Evolutionary conservation across 139 green algal species (phyloP), one percentile per base, ranked within the genome.

Genomic region (Closterium sp.): DNA sequence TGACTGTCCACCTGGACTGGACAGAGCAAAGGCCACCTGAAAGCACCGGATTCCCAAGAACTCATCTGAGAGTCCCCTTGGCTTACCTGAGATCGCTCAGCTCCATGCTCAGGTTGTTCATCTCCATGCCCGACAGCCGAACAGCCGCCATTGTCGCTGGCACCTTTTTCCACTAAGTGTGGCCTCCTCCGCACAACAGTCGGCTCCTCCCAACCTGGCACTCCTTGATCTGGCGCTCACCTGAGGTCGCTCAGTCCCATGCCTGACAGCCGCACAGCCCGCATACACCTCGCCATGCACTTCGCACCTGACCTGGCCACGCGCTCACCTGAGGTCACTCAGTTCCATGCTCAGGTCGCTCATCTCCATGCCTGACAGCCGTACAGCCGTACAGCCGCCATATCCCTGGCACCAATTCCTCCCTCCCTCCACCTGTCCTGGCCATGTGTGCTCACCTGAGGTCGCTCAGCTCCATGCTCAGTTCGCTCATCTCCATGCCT

Each of bases 271-370:
- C 38, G 10, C 10, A 45, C 10, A 7, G 5, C 38, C 10, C n/a
- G n/a, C n/a, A 45, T 45, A 45, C 10, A 7, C 38, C 38, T 45
- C n/a, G n/a, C n/a, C n/a, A n/a, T n/a, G n/a, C n/a, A n/a, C n/a
- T n/a, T n/a, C n/a, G n/a, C n/a, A n/a, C n/a, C n/a, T n/a, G n/a
- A n/a, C 50, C 13, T 73, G 50, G 1, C 84, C 84, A 87, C 17
- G 11, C 84, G 2, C 88, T 73, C 91, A 93, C 91, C 91, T 93
- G 28, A 94, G 79, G 42, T 94, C 91, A 31, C 90, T 94, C 34
- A 94, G 91, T 11, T 94, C 91, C 91, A 94, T 94, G 30, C 90
- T 94, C 22, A 94, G 91, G 70, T 94, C 91, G 88, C 91, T 94
- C n/a, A 94, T 93, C 89, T 94, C 91, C 91, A 94, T 94, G 45